A percentile compares a stretch with the other conserved stretches of the same genome.
phyloP scores from a whole-genome alignment of 371 early-diverging fungal genomes.

The Rozella allomycis region DNA sequence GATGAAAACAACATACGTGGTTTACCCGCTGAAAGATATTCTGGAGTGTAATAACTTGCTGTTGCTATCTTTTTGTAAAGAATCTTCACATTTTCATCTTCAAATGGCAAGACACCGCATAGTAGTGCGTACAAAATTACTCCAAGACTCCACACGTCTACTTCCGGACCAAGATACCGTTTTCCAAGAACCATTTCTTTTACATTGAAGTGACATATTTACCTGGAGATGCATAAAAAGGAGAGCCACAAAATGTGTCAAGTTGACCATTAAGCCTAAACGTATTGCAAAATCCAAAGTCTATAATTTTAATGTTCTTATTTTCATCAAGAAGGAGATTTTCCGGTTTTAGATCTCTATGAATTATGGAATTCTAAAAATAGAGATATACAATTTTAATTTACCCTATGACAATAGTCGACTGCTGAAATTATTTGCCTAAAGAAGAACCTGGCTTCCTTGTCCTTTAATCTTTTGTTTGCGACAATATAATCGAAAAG shows the following conservation, averaged over 20 bases:
- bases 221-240: slow-evolving; percentile 76
- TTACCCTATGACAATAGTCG: slow-evolving; percentile 30
- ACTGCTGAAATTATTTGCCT: slow-evolving; percentile 65
- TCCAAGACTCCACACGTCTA: slow-evolving; percentile 21
- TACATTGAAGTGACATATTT: too few relatives aligned
- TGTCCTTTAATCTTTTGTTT: slow-evolving; percentile 23
- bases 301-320: slow-evolving; percentile 78
- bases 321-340: slow-evolving; percentile 67
- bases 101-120: slow-evolving; percentile 23
- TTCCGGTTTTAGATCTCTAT: slow-evolving; percentile 95
- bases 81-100: slow-evolving; percentile 26
- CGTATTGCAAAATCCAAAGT: slow-evolving; percentile 87
- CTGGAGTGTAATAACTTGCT: slow-evolving; percentile 19
- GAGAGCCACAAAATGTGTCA: slow-evolving; percentile 72
- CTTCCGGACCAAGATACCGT: slow-evolving; percentile 45
- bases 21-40: slow-evolving; percentile 20
- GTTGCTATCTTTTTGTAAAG: slow-evolving; percentile 33
- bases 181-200: slow-evolving; percentile 54
- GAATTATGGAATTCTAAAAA: slow-evolving; percentile 59
- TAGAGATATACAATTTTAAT: neutral
- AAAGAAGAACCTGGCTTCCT: slow-evolving; percentile 26
- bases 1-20: neutral
- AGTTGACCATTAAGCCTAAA: slow-evolving; percentile 54
- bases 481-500: slow-evolving; percentile 35
- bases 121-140: slow-evolving; percentile 26